A percentile compares a stretch with the other conserved stretches of the same genome.
These are phyloP conservation scores for Metschnikowia anglica DNA, from an alignment of 805 yeast species.

Conservation along the genomic window DNA sequence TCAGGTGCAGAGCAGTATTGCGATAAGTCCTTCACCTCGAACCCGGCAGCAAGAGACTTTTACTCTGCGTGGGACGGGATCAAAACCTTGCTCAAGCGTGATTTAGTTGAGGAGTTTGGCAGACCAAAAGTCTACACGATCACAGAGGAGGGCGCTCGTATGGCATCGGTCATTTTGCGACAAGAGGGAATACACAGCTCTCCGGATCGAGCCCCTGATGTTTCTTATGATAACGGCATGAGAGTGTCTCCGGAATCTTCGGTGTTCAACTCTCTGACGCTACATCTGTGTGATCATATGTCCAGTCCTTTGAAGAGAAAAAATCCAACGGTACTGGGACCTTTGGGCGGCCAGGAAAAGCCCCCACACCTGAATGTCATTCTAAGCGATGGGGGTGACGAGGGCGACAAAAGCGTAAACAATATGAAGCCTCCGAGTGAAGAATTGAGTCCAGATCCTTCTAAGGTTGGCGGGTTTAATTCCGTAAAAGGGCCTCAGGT, in stretches of 20 bases:
- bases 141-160: slow-evolving; percentile 65
- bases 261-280: slow-evolving; percentile 3
- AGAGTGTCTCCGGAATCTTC: slow-evolving; percentile 27
- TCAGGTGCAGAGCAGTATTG: slow-evolving; percentile 54
- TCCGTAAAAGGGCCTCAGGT: too few relatives aligned
- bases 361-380: not conserved
- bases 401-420: too few relatives aligned
- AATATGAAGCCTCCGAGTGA: too few relatives aligned
- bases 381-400: not conserved
- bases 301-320: slow-evolving; percentile 7
- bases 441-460: too few relatives aligned
- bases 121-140: slow-evolving; percentile 60
- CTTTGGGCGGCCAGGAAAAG: too few relatives aligned
- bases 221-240: slow-evolving; percentile 38
- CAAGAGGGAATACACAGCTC: slow-evolving; percentile 39
- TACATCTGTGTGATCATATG: not conserved
- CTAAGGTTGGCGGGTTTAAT: too few relatives aligned
- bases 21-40: slow-evolving; percentile 55
- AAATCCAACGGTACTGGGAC: not conserved
- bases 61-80: slow-evolving; percentile 77
- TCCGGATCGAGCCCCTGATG: slow-evolving; percentile 24
- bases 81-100: slow-evolving; percentile 60
- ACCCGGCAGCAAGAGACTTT: slow-evolving; percentile 59
- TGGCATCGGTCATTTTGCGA: slow-evolving; percentile 57
- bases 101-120: slow-evolving; percentile 54